A percentile compares a stretch with the other conserved stretches of the same genome.
phyloP scores from a whole-genome alignment of 495 filamentous ascomycete genomes.

The Trichodelitschia bisporula region DNA sequence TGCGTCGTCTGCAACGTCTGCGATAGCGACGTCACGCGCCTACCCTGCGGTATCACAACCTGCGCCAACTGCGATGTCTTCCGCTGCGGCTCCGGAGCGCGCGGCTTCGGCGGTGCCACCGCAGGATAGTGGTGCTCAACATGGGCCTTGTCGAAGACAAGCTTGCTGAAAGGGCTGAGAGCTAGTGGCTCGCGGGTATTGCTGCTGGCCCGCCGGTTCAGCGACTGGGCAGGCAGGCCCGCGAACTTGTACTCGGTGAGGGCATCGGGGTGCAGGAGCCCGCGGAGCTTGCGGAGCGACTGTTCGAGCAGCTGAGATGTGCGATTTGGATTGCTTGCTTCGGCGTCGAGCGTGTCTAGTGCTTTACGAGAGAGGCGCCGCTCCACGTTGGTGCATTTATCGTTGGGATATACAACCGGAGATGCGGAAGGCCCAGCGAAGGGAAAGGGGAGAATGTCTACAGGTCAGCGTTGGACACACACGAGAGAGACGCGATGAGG shows the following conservation, averaged over 20 bases:
- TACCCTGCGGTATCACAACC: no score
- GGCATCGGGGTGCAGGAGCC: conserved; percentile 38
- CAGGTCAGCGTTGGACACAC: background rate
- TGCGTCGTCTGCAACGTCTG: no score
- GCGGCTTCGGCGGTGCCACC: background rate
- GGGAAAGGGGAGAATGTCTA: conserved; percentile 52
- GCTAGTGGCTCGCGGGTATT: conserved; percentile 27
- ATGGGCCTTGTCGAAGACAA: conserved; percentile 31
- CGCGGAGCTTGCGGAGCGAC: conserved; percentile 37
- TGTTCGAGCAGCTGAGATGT: conserved; percentile 12
- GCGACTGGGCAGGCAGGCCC: background rate
- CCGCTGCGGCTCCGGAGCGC: background rate
- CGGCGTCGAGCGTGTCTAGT: conserved; percentile 12
- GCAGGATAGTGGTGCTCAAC: conserved; percentile 25
- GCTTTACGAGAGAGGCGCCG: conserved; percentile 5
- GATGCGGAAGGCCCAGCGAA: conserved; percentile 20
- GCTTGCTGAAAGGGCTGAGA: conserved; percentile 31
- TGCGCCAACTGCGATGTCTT: conserved; percentile 1
- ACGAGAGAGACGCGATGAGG: background rate
- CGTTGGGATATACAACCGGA: conserved; percentile 18
- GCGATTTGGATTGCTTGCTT: conserved; percentile 6
- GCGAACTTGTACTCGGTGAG: conserved; percentile 23
- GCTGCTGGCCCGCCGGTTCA: conserved; percentile 24
- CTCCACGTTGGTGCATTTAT: no score
- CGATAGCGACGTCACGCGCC: no score